These are phyloP conservation scores for Coemansia biformis DNA, from an alignment of 192 early-diverging fungal genomes.

Conservation along the genomic window DNA sequence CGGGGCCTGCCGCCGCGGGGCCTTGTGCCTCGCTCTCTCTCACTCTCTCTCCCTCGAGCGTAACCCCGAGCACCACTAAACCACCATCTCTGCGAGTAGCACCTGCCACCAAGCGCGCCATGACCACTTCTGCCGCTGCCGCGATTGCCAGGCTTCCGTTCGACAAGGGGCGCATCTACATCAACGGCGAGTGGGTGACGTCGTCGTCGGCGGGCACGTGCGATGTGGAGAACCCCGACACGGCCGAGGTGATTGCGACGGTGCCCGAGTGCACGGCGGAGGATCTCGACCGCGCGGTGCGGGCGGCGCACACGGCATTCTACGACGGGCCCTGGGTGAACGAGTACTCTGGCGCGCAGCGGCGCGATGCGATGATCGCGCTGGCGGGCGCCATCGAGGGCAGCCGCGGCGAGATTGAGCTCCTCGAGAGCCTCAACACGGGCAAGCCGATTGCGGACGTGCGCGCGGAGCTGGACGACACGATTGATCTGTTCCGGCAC, in stretches of 20 bases:
- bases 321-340: constrained; percentile 44
- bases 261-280: constrained; percentile 35
- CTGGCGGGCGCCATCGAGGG: constrained; percentile 43
- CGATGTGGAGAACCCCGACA: constrained; percentile 42
- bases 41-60: no score
- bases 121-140: background rate
- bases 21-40: no score
- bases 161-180: constrained; percentile 29
- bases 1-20: no score
- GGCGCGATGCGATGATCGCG: constrained; percentile 48
- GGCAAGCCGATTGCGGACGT: constrained; percentile 54
- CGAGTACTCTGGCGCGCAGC: constrained; percentile 47
- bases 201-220: constrained; percentile 8
- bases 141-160: constrained; percentile 32
- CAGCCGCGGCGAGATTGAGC: constrained; percentile 34
- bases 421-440: constrained; percentile 50
- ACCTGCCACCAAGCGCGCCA: no score
- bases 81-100: no score
- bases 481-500: constrained; percentile 45
- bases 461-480: constrained; percentile 48
- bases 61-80: no score
- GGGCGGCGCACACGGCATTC: constrained; percentile 42
- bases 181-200: constrained; percentile 32
- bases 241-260: constrained; percentile 26
- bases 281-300: constrained; percentile 42